Percentiles rank a stretch among this genome's conserved stretches.
These are phyloP conservation scores for Collariella sp. DNA, from an alignment of 495 filamentous ascomycete genomes.

Conservation along the genomic window DNA sequence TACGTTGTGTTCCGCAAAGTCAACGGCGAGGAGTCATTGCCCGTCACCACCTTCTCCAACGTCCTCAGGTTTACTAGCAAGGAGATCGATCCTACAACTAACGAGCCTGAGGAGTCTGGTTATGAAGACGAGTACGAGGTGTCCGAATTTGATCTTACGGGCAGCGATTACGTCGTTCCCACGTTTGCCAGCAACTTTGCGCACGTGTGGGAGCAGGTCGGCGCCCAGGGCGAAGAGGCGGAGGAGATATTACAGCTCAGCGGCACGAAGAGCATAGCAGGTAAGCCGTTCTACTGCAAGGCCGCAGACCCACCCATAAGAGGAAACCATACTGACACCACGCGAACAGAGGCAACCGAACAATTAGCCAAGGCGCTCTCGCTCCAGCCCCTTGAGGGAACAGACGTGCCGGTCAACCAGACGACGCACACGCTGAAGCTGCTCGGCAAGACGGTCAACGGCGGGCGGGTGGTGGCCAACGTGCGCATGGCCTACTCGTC, in stretches of 20 bases:
- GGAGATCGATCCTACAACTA: conserved; percentile 92
- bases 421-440: conserved; percentile 93
- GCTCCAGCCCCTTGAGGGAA: conserved; percentile 88
- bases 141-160: conserved; percentile 82
- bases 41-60: conserved; percentile 78
- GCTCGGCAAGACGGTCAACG: conserved; percentile 88
- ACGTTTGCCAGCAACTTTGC: conserved; percentile 91
- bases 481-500: conserved; percentile 90
- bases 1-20: conserved; percentile 91
- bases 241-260: conserved; percentile 87
- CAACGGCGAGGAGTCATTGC: conserved; percentile 59
- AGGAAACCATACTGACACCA: conserved; percentile 31
- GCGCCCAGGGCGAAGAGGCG: conserved; percentile 77
- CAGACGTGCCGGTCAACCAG: conserved; percentile 74
- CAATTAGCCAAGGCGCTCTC: conserved; percentile 78
- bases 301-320: not conserved
- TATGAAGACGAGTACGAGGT: conserved; percentile 98
- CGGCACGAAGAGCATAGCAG: conserved; percentile 83
- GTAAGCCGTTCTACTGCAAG: conserved; percentile 44
- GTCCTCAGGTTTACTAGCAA: conserved; percentile 93
- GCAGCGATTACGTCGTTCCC: conserved; percentile 89
- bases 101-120: conserved; percentile 81
- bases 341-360: conserved; percentile 77
- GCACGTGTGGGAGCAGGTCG: conserved; percentile 93
- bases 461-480: conserved; percentile 78